Conservation (phyloP, 441 rosid genomes). For the Populus hybrid region DNA sequence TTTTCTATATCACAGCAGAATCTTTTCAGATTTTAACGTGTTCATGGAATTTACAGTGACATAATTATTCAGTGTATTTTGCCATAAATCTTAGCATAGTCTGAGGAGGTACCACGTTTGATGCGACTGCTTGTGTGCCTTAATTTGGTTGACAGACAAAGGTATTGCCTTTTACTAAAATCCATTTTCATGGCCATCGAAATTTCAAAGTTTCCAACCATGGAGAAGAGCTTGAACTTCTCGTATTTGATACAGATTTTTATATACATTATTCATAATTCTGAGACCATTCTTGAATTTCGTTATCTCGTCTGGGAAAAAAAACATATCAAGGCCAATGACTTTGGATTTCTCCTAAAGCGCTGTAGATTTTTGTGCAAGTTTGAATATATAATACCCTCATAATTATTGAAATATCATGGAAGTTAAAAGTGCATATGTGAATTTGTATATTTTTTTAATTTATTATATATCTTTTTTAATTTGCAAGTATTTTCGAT, state of each 20-base stretch:
- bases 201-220: background rate
- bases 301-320: background rate
- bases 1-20: background rate
- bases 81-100: background rate
- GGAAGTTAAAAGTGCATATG: too few species aligned
- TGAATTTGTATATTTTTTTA: background rate
- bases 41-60: background rate
- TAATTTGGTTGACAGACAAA: background rate
- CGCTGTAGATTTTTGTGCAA: background rate
- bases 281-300: background rate
- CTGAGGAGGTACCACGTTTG: background rate
- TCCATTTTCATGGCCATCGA: background rate
- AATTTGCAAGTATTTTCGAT: too few species aligned
- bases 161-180: background rate
- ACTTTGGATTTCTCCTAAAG: background rate
- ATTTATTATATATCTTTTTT: too few species aligned
- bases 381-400: too few species aligned
- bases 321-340: background rate
- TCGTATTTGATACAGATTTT: background rate
- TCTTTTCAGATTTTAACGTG: background rate
- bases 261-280: background rate
- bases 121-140: background rate
- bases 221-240: background rate
- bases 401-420: too few species aligned
- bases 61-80: too few species aligned